phyloP scores from a whole-genome alignment of 345 rosid genomes.

The Aquilaria sinensis region DNA sequence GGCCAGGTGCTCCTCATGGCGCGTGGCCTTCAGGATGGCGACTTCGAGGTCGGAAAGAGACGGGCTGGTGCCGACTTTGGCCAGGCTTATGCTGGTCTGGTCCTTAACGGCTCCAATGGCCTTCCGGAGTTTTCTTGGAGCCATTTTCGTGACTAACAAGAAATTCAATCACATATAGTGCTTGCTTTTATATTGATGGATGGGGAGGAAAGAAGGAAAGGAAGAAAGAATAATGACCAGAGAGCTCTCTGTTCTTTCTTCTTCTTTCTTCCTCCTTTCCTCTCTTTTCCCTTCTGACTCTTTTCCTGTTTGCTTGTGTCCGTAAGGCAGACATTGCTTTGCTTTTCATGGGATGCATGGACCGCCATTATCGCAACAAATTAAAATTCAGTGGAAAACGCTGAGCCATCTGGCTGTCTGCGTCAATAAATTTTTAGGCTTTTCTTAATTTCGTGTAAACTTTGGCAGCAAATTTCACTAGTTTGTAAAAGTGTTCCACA shows the following conservation, averaged over 20 bases:
- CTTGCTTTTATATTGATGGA: neutral
- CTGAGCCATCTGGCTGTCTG: slow-evolving; percentile 1
- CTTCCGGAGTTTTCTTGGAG: slow-evolving; percentile 57
- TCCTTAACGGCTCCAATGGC: slow-evolving; percentile 88
- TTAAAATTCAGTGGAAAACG: slow-evolving; percentile 1
- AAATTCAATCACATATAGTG: neutral
- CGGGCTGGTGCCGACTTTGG: slow-evolving; percentile 68
- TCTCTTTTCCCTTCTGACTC: neutral
- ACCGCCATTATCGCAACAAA: neutral
- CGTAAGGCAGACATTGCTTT: neutral
- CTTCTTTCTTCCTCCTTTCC: neutral
- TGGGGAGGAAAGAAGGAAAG: neutral
- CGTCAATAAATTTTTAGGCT: too few species aligned
- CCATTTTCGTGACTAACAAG: slow-evolving; percentile 28
- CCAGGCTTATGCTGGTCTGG: slow-evolving; percentile 81
- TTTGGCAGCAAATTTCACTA: too few species aligned
- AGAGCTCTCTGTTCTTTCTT: neutral
- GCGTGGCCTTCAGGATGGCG: slow-evolving; percentile 82
- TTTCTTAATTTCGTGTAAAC: too few species aligned
- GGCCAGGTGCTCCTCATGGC: slow-evolving; percentile 80
- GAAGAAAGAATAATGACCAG: neutral
- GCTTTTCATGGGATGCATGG: neutral
- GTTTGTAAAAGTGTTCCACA: too few species aligned
- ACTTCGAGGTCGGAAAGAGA: slow-evolving; percentile 67
- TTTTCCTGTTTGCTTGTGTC: neutral